A percentile compares a stretch with the other conserved stretches of the same genome.
phyloP scores from a whole-genome alignment of 2,329 filamentous ascomycete genomes.

The Sphaerulina vaccinii region DNA sequence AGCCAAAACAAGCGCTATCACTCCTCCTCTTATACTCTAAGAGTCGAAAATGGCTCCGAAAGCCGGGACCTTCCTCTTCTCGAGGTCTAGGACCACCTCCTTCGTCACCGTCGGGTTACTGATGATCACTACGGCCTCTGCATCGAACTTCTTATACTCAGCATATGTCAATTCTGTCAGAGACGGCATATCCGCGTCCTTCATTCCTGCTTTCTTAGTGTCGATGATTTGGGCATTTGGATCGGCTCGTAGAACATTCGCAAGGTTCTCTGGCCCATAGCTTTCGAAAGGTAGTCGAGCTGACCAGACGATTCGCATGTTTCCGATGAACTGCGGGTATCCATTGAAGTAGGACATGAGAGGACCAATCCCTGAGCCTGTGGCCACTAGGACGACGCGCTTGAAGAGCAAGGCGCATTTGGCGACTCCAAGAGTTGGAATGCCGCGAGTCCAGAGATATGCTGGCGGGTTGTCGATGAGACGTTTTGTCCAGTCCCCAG shows the following conservation, averaged over 20 bases:
- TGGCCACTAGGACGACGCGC: conserved; percentile 65
- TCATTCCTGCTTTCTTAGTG: conserved; percentile 50
- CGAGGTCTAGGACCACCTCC: conserved; percentile 67
- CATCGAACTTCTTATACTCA: conserved; percentile 47
- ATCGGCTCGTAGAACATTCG: conserved; percentile 58
- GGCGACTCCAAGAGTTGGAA: conserved; percentile 66
- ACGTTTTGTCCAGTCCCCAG: conserved; percentile 70
- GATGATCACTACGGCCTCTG: conserved; percentile 72
- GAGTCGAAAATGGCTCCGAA: conserved; percentile 76
- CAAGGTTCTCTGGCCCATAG: conserved; percentile 59
- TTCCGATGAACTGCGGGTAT: conserved; percentile 43
- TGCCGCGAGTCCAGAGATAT: conserved; percentile 66
- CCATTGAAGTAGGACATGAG: conserved; percentile 61
- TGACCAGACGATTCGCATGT: conserved; percentile 67
- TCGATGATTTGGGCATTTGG: conserved; percentile 66
- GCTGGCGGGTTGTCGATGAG: conserved; percentile 62
- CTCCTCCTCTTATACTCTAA: neutral
- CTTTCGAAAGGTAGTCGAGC: conserved; percentile 61
- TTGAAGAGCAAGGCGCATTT: conserved; percentile 66
- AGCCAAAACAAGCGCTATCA: neutral
- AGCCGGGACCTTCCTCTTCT: conserved; percentile 63
- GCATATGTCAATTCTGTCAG: conserved; percentile 57
- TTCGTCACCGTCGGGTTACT: conserved; percentile 67
- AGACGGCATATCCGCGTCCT: conserved; percentile 55
- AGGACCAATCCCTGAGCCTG: conserved; percentile 72